Percentiles rank a stretch among this genome's conserved stretches.
phyloP scores from a whole-genome alignment of 345 rosid genomes.

The Mallotus nudiflorus region DNA sequence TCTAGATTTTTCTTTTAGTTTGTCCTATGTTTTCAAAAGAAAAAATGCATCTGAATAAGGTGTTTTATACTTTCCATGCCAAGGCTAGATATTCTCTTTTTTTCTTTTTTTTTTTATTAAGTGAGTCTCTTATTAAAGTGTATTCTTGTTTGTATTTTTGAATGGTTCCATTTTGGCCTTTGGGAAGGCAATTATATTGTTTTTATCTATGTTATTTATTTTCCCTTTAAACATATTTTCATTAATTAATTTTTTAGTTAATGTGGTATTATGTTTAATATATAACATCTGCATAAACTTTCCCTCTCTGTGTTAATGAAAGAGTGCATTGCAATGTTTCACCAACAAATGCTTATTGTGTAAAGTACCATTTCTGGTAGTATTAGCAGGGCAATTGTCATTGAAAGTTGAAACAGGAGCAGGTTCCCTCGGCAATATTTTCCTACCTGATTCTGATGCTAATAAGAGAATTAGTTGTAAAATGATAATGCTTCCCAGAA shows the following conservation, averaged over 20 bases:
- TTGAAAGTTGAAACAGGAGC: neutral
- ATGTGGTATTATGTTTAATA: neutral
- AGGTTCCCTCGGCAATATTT: neutral
- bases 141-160: neutral
- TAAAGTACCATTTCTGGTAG: neutral
- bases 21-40: neutral
- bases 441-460: neutral
- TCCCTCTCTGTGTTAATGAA: neutral
- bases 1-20: conserved; percentile 3
- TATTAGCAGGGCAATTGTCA: neutral
- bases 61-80: neutral
- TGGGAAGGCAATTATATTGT: neutral
- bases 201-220: neutral
- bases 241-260: neutral
- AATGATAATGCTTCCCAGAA: neutral
- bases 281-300: neutral
- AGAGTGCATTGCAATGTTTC: neutral
- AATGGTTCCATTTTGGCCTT: neutral
- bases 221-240: neutral
- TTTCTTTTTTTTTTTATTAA: neutral
- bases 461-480: neutral
- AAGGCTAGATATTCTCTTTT: neutral
- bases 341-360: neutral
- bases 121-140: neutral
- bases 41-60: neutral